These are phyloP conservation scores for Mortierella sp. DNA, from an alignment of 371 early-diverging fungal species.

Conservation along the genomic window DNA sequence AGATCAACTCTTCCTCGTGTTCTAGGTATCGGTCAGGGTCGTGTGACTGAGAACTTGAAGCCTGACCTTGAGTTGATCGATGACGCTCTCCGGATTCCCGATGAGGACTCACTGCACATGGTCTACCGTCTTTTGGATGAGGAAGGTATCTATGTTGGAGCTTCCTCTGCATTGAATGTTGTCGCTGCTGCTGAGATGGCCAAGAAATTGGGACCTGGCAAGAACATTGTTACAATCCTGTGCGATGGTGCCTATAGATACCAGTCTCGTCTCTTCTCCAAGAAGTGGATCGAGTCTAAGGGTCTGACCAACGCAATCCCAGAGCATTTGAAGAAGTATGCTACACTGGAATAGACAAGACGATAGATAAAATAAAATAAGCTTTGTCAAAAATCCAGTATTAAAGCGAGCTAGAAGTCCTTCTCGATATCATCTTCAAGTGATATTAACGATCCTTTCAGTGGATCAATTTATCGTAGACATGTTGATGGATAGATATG, in stretches of 20 bases:
- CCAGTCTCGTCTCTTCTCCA: slow-evolving; percentile 91
- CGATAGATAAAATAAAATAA: no score
- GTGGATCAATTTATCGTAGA: no score
- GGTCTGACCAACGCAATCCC: slow-evolving; percentile 84
- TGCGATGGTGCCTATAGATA: slow-evolving; percentile 95
- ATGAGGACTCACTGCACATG: slow-evolving; percentile 88
- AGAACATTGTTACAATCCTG: slow-evolving; percentile 87
- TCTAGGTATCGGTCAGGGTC: slow-evolving; percentile 92
- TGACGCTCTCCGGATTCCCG: slow-evolving; percentile 85
- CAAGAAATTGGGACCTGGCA: slow-evolving; percentile 85
- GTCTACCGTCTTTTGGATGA: slow-evolving; percentile 90
- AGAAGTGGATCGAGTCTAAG: slow-evolving; percentile 89
- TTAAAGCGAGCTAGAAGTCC: no score
- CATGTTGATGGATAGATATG: no score
- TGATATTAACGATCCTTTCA: no score
- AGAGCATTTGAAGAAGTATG: slow-evolving; percentile 86
- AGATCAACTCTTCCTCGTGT: neutral
- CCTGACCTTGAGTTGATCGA: slow-evolving; percentile 85
- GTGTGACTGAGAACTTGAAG: slow-evolving; percentile 91
- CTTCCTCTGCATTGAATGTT: slow-evolving; percentile 92
- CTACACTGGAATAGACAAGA: slow-evolving; percentile 64
- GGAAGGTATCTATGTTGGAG: slow-evolving; percentile 95
- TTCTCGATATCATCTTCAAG: no score
- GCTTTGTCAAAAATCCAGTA: no score
- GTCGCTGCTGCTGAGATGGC: slow-evolving; percentile 95